Conservation (phyloP, 2,329 filamentous ascomycete species). For the Monosporascus sp. region DNA sequence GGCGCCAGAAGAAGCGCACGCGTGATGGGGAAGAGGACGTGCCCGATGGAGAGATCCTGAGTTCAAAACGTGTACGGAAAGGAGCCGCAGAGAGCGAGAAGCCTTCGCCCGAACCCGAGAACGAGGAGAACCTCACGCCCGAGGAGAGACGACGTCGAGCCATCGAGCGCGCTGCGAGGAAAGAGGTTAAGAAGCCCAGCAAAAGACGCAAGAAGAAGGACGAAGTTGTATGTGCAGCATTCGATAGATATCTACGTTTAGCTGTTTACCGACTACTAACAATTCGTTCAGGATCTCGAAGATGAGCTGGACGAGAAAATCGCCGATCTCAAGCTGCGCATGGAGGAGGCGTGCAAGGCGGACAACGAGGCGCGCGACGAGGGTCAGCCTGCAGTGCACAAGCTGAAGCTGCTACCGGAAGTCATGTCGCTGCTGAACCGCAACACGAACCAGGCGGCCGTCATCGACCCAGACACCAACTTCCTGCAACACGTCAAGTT, state of each 20-base stretch:
- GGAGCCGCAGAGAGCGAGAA: constrained; percentile 40
- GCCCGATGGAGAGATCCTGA: constrained; percentile 38
- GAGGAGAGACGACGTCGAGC: constrained; percentile 80
- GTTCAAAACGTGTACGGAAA: constrained; percentile 45
- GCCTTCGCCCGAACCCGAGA: constrained; percentile 55
- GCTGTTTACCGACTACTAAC: neutral
- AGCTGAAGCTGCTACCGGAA: constrained; percentile 88
- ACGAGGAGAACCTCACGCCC: constrained; percentile 75
- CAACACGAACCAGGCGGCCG: constrained; percentile 76
- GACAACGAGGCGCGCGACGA: constrained; percentile 79
- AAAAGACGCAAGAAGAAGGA: constrained; percentile 77
- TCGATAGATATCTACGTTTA: neutral
- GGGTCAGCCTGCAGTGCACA: constrained; percentile 80
- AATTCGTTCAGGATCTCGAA: constrained; percentile 67
- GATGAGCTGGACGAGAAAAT: constrained; percentile 88
- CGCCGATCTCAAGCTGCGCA: constrained; percentile 77
- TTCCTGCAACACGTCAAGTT: constrained; percentile 92
- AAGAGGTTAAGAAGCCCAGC: constrained; percentile 74
- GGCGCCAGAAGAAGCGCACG: constrained; percentile 62
- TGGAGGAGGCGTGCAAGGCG: constrained; percentile 83
- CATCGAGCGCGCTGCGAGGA: constrained; percentile 82
- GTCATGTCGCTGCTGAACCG: constrained; percentile 85
- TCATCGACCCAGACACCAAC: constrained; percentile 92
- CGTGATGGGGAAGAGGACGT: constrained; percentile 48
- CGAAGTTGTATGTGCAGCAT: constrained; percentile 63